Conservation (phyloP, 352 stramenopile genomes). For the Pythium brassicae region DNA sequence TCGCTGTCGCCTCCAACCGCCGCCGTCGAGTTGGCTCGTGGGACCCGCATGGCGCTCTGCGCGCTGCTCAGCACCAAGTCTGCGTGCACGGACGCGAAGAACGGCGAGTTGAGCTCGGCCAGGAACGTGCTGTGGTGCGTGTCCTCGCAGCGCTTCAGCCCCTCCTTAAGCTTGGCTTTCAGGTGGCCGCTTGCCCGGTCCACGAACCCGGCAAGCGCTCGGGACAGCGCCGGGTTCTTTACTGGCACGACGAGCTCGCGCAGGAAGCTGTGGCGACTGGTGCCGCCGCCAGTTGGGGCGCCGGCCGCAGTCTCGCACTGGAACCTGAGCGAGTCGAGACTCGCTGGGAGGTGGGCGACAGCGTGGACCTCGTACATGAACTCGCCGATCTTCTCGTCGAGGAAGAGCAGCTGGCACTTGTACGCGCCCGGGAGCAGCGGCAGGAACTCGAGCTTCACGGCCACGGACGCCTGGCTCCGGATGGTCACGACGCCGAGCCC, state of each 20-base stretch:
- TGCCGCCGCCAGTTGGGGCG: slow-evolving; percentile 2
- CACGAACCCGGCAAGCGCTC: slow-evolving; percentile 57
- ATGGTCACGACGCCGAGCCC: slow-evolving; percentile 32
- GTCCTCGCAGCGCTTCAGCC: slow-evolving; percentile 74
- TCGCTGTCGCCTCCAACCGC: background rate
- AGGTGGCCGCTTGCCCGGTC: slow-evolving; percentile 67
- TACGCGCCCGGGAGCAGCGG: slow-evolving; percentile 86
- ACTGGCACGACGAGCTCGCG: slow-evolving; percentile 71
- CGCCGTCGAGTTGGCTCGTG: slow-evolving; percentile 4
- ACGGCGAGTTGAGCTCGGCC: slow-evolving; percentile 86
- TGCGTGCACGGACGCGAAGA: slow-evolving; percentile 58
- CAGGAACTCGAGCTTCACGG: slow-evolving; percentile 86
- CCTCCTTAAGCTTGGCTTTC: slow-evolving; percentile 74
- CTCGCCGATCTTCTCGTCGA: slow-evolving; percentile 92
- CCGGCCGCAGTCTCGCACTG: slow-evolving; percentile 48
- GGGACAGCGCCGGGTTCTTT: slow-evolving; percentile 77
- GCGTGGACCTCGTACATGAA: slow-evolving; percentile 91
- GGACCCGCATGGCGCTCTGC: slow-evolving; percentile 3
- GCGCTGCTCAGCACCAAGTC: slow-evolving; percentile 43
- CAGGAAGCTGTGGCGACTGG: slow-evolving; percentile 46
- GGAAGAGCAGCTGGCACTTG: slow-evolving; percentile 86
- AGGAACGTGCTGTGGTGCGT: slow-evolving; percentile 57
- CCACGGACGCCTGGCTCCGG: slow-evolving; percentile 45
- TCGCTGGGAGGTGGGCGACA: slow-evolving; percentile 68
- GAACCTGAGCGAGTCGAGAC: slow-evolving; percentile 76